A percentile compares a stretch with the other conserved stretches of the same genome.
These are phyloP conservation scores for Begonia loranthoides DNA, from an alignment of 306 rosid genomes.

Conservation along the genomic window DNA sequence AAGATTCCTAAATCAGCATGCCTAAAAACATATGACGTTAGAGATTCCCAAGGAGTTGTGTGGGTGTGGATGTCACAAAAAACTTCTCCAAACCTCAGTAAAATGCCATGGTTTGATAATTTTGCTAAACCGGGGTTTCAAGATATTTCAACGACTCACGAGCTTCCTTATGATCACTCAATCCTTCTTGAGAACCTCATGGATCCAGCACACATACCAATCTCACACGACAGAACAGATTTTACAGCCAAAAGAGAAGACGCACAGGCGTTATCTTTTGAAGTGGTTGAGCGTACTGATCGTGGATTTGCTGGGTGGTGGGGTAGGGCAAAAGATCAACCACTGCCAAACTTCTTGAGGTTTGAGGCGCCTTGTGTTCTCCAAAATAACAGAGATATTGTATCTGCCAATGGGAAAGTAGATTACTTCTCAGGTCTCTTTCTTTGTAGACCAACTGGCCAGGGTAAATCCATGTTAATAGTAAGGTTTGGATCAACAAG, in stretches of 20 bases:
- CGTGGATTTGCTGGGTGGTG: constrained; percentile 95
- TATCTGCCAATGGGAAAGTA: constrained; percentile 37
- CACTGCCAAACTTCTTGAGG: constrained; percentile 41
- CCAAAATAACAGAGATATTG: constrained; percentile 64
- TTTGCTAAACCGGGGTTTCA: constrained; percentile 74
- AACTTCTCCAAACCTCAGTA: constrained; percentile 46
- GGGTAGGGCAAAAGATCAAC: constrained; percentile 49
- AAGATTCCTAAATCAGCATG: constrained; percentile 83
- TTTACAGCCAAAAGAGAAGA: constrained; percentile 78
- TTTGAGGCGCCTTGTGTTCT: constrained; percentile 86
- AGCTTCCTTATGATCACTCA: constrained; percentile 97
- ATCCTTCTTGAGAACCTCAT: constrained; percentile 86
- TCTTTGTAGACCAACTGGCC: constrained; percentile 91
- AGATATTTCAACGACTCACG: constrained; percentile 68
- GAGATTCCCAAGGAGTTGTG: constrained; percentile 82
- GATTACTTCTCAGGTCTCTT: constrained; percentile 68
- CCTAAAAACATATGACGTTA: constrained; percentile 56
- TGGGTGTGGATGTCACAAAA: constrained; percentile 98
- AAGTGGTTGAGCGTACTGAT: constrained; percentile 63
- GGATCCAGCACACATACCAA: constrained; percentile 97
- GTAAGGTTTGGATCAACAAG: constrained; percentile 81
- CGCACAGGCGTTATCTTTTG: constrained; percentile 60
- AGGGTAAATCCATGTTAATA: constrained; percentile 85
- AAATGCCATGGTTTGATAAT: constrained; percentile 84
- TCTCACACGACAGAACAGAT: constrained; percentile 92